These are phyloP conservation scores for Boletus subcaerulescens DNA, from an alignment of 768 basidiomycete species.

Conservation along the genomic window DNA sequence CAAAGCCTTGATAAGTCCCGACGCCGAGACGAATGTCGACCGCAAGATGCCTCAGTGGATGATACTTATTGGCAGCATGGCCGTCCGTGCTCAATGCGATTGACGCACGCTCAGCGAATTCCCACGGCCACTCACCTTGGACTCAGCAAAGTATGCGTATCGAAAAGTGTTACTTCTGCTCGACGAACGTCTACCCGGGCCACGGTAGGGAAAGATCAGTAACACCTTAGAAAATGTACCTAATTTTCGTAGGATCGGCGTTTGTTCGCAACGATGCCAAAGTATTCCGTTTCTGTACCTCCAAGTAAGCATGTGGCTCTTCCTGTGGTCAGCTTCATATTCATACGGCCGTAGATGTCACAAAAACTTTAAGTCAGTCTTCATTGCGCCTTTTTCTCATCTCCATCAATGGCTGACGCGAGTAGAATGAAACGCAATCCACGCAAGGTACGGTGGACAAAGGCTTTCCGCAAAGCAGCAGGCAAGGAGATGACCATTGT, in stretches of 20 bases:
- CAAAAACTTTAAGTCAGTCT: conserved; percentile 95
- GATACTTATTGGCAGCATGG: too few relatives aligned
- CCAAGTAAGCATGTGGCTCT: conserved; percentile 62
- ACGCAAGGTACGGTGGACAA: conserved; percentile 98
- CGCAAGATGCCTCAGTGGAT: too few relatives aligned
- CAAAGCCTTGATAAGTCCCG: too few relatives aligned
- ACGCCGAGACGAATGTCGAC: too few relatives aligned
- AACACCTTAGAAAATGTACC: background rate
- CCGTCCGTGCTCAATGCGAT: too few relatives aligned
- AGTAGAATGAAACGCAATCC: conserved; percentile 98
- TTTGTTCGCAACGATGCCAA: conserved; percentile 99
- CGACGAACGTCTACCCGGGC: conserved; percentile 93
- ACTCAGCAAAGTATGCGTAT: conserved; percentile 64
- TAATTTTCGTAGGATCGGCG: conserved; percentile 59
- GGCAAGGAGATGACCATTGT: conserved; percentile 99
- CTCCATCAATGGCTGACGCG: background rate
- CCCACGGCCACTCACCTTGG: conserved; percentile 21
- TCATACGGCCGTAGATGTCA: conserved; percentile 64
- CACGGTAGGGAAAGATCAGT: conserved; percentile 56
- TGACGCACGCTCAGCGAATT: conserved; percentile 4
- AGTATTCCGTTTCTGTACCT: conserved; percentile 96
- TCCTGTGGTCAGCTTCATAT: background rate
- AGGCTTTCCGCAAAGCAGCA: conserved; percentile 97
- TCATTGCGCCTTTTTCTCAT: background rate
- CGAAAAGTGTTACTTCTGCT: conserved; percentile 99